Conservation (phyloP, 257 asterid species). For the Jacaranda copaia region DNA sequence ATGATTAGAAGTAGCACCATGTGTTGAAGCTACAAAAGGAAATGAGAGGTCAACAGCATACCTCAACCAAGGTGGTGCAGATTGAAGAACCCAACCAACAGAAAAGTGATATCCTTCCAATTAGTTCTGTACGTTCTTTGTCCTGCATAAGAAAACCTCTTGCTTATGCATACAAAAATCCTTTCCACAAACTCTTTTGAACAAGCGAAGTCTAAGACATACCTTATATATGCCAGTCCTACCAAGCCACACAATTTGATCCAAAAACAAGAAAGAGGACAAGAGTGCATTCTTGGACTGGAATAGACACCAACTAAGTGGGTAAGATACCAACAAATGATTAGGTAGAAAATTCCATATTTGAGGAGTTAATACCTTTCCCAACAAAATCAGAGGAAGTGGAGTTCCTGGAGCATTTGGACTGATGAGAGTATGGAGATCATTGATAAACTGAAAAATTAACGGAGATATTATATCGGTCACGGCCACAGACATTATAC, state of each 20-base stretch:
- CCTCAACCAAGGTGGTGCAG: conserved; percentile 87
- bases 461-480: conserved; percentile 4
- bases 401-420: conserved; percentile 93
- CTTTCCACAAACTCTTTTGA: not conserved
- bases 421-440: conserved; percentile 84
- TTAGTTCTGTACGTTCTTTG: conserved; percentile 78
- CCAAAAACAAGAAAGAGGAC: conserved; percentile 89
- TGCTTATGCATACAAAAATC: not conserved
- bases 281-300: conserved; percentile 94
- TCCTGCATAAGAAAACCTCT: conserved; percentile 51
- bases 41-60: conserved; percentile 33
- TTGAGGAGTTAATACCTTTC: conserved; percentile 63
- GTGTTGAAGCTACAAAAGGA: conserved; percentile 20
- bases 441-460: conserved; percentile 82
- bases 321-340: conserved; percentile 19
- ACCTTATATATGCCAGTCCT: conserved; percentile 97
- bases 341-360: not conserved
- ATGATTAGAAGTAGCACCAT: not conserved
- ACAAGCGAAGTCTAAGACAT: conserved; percentile 22
- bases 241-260: conserved; percentile 94
- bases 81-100: conserved; percentile 88
- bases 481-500: not conserved
- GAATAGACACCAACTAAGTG: conserved; percentile 33
- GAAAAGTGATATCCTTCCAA: conserved; percentile 89
- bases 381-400: conserved; percentile 79